Evolutionary conservation across 2,329 filamentous ascomycete species (phyloP), one percentile per base, ranked within the genome.

Genomic region (Cladophialophora psammophila): DNA sequence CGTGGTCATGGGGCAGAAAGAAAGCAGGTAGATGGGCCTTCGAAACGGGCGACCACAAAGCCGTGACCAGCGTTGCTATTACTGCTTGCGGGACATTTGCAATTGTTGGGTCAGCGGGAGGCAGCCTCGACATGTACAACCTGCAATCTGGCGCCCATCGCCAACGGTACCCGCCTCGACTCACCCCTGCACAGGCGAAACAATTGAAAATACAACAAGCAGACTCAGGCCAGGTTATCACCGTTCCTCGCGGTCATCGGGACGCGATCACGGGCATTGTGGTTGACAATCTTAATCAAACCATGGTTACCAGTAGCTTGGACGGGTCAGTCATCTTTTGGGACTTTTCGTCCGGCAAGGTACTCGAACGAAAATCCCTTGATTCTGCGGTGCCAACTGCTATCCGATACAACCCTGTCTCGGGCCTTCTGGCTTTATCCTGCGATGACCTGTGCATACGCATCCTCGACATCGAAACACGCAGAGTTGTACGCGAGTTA

Each of bases 1-100:
- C 95, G 1, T 99, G 95, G 95, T 97, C 97, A 80, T 98, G 95
- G 94, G 95, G 94, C 5, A 90, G 93, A 64, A 97, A 96, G 80
- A 89, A 91, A 74, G 94, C 95, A 57, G 95, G 95, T 10, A 86
- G 95, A 70, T 99, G 95, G 95, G 90, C 91, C 0, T 92, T 99
- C 72, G 89, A 91, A 71, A 97, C 94, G 0, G 87, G 90, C 48
- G 95, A 99, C 79, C 67, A 74, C 38, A 66, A 65, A 31, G 42
- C 68, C 34, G 69, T 64, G 36, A 87, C 91, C 71, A 94, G 91
- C 61, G 93, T 99, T 20, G 87, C 93, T 10, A 90, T 99, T 67
- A 97, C 92, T 62, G 87, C 92, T 1, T 99, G 95, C 74, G 95
- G 95, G 64, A 97, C 92, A 1, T 99, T 99, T 82, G 94, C 94